Evolutionary conservation across 331 rosid species (phyloP), one percentile per base, ranked within the genome.

Genomic region (Arachis monticola): DNA sequence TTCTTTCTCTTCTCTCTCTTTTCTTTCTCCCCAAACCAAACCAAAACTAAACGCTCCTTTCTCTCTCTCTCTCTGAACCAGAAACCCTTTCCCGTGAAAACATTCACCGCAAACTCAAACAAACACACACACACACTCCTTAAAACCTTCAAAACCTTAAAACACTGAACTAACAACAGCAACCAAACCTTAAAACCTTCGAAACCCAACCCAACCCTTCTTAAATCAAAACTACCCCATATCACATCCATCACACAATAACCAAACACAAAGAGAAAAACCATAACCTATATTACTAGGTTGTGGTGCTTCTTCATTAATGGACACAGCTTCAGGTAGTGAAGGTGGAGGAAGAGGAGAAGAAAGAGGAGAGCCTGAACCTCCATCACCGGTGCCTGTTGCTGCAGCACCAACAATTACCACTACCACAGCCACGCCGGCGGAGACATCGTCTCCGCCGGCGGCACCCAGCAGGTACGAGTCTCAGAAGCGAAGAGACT

Each of bases 401-500:
- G 9, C 66, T 13, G 8, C 74, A 3, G 58, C 27, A 14, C 17
- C 81, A 0, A 5, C 27, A 22, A 22, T 22, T 22, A 22, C 27
- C 67, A 5, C 67, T 0, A 11, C 67, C 8, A 56, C 76, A 5
- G 55, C 86, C 6, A 32, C 86, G 0, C 64, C 77, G 51, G 69
- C 69, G 2, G 85, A 67, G n/a, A 75, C 62, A 4, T 77, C 79
- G 2, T 40, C 90, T 0, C 58, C 91, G 2, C 80, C 83, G 0
- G 85, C 94, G 17, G 88, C 90, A 0, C 96, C 88, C 17, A 94
- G 97, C 74, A 86, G 99, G 10, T 94, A 94, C 80, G 99, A 94
- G 82, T 90, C 99, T 4, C 99, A 94, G 80, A 94, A 94, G 56
- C 70, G 97, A 40, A 77, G 99, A n/a, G 99, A 94, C 86, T 94